These are phyloP conservation scores for Macrophomina tecta DNA, from an alignment of 2,329 filamentous ascomycete species.

Conservation along the genomic window DNA sequence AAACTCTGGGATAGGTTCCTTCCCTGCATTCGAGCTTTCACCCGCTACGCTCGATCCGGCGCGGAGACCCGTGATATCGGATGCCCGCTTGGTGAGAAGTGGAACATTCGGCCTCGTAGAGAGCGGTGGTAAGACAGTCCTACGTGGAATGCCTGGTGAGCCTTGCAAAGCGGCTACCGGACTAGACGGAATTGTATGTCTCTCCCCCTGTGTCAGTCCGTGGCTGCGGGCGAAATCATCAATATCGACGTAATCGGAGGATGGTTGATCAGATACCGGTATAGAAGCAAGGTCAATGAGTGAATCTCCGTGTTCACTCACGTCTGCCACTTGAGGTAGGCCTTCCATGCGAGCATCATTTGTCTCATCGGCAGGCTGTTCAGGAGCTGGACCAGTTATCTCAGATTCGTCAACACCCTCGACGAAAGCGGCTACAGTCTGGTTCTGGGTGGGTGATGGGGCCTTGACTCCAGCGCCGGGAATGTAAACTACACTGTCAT, in stretches of 20 bases:
- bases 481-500: not conserved
- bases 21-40: not conserved
- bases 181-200: not conserved
- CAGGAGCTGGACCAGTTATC: not conserved
- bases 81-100: not conserved
- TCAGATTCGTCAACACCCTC: not conserved
- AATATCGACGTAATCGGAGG: constrained; percentile 24
- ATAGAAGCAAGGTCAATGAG: not conserved
- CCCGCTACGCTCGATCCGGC: not conserved
- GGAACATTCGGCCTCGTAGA: not conserved
- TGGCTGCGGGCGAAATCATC: constrained; percentile 6
- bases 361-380: not conserved
- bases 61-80: not conserved
- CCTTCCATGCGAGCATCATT: not conserved
- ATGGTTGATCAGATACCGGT: not conserved
- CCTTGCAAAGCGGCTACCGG: not conserved
- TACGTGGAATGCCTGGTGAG: not conserved
- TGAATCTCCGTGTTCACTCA: not conserved
- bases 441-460: not conserved
- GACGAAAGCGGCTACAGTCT: not conserved
- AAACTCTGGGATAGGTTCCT: not conserved
- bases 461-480: not conserved
- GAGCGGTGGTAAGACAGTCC: not conserved
- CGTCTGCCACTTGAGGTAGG: not conserved
- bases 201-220: not conserved